These are phyloP conservation scores for Plenodomus lindquistii DNA, from an alignment of 2,329 filamentous ascomycete species.

Conservation along the genomic window DNA sequence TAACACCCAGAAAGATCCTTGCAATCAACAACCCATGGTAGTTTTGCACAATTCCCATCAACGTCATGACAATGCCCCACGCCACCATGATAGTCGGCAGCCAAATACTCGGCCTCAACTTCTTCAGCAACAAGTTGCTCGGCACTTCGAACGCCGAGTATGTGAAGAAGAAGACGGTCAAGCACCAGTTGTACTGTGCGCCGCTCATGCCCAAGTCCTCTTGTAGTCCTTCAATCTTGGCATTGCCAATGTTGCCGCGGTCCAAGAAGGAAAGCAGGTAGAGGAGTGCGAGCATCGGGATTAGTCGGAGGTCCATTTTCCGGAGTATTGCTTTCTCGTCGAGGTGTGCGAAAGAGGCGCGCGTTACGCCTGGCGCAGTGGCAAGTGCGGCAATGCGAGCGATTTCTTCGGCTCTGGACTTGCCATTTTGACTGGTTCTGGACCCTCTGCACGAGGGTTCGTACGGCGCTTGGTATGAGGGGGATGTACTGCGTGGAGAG, in stretches of 20 bases:
- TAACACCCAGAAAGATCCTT: constrained; percentile 51
- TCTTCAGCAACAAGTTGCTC: constrained; percentile 65
- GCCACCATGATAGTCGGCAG: constrained; percentile 54
- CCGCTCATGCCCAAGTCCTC: constrained; percentile 45
- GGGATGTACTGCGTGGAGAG: background rate
- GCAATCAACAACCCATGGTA: constrained; percentile 52
- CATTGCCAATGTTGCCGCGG: constrained; percentile 50
- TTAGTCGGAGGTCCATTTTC: constrained; percentile 49
- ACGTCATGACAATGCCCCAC: constrained; percentile 56
- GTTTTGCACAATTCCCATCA: constrained; percentile 54
- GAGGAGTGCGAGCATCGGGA: constrained; percentile 45
- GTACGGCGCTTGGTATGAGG: background rate
- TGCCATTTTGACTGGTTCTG: background rate
- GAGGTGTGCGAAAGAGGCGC: constrained; percentile 40
- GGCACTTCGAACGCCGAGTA: constrained; percentile 56
- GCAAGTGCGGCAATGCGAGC: constrained; percentile 8
- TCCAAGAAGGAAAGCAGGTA: constrained; percentile 46
- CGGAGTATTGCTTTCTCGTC: constrained; percentile 46
- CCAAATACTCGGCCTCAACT: constrained; percentile 55
- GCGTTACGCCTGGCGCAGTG: constrained; percentile 20
- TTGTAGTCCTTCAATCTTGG: constrained; percentile 40
- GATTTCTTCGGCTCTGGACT: constrained; percentile 3
- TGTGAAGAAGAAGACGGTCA: constrained; percentile 67
- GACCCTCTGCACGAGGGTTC: background rate
- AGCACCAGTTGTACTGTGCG: constrained; percentile 65